Evolutionary conservation across 495 filamentous ascomycete species (phyloP).

Genomic region (Aspergillus haitiensis): DNA sequence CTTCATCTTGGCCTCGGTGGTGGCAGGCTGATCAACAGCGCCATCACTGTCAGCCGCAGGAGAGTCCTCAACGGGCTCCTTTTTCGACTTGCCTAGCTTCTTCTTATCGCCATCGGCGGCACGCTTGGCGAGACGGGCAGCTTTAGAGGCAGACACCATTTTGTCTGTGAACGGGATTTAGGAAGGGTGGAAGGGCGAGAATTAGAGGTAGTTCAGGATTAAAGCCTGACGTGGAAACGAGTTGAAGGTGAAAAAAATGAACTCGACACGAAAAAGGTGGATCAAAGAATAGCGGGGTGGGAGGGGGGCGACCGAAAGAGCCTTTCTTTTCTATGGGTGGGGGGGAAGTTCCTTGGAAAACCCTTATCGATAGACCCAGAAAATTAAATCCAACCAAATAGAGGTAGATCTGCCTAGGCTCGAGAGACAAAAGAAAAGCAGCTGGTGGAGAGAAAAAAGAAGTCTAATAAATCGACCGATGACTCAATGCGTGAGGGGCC

Average conservation of each 20-base stretch:
- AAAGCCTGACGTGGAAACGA: slow-evolving; percentile 35
- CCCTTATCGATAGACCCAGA: slow-evolving; percentile 46
- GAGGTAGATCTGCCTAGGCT: neutral
- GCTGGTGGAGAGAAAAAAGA: slow-evolving; percentile 2
- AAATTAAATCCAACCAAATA: neutral
- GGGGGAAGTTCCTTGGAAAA: slow-evolving; percentile 33
- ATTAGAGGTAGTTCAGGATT: slow-evolving; percentile 16
- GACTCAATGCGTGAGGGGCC: slow-evolving; percentile 1
- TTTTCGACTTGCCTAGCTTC: slow-evolving; percentile 75
- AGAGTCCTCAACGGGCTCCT: slow-evolving; percentile 59
- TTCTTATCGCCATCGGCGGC: slow-evolving; percentile 65
- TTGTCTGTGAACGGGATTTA: slow-evolving; percentile 28
- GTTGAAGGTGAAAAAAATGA: slow-evolving; percentile 36
- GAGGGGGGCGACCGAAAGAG: slow-evolving; percentile 35
- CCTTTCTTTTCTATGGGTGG: slow-evolving; percentile 27
- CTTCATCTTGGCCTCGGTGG: slow-evolving; percentile 68
- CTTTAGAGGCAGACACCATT: slow-evolving; percentile 91
- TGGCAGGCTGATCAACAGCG: slow-evolving; percentile 65
- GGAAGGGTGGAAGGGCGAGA: slow-evolving; percentile 14
- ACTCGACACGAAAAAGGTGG: slow-evolving; percentile 31
- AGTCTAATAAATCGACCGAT: slow-evolving; percentile 1
- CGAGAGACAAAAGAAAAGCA: neutral
- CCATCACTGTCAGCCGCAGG: slow-evolving; percentile 61
- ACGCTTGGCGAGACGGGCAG: slow-evolving; percentile 94
- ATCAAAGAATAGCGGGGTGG: slow-evolving; percentile 44